Conservation (phyloP, 1,284 basidiomycete genomes). For the Cryptococcus sp. region DNA sequence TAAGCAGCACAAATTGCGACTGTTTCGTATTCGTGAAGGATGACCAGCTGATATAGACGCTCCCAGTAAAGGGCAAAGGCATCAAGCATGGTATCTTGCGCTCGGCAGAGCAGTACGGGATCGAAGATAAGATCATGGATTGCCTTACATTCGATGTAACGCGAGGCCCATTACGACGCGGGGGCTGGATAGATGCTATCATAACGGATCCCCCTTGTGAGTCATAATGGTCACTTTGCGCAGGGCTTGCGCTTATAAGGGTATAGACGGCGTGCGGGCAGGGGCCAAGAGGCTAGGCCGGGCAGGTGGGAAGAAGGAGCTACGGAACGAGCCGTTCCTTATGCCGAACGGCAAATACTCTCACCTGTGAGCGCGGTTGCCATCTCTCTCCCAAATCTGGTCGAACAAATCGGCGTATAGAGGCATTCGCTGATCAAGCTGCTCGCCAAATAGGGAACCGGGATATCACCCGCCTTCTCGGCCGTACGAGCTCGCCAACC, state of each 20-base stretch:
- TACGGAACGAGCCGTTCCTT: slow-evolving; percentile 46
- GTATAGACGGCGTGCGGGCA: slow-evolving; percentile 85
- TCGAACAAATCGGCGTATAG: too few species aligned
- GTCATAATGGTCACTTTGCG: slow-evolving; percentile 35
- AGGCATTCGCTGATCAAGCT: too few species aligned
- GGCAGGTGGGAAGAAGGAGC: slow-evolving; percentile 49
- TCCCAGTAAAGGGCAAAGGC: slow-evolving; percentile 51
- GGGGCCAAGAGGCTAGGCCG: slow-evolving; percentile 93
- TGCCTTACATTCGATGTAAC: slow-evolving; percentile 89
- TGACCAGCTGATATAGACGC: neutral
- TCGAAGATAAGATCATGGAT: slow-evolving; percentile 74
- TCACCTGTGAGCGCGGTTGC: slow-evolving; percentile 47
- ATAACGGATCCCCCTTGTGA: slow-evolving; percentile 89
- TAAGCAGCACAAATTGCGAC: slow-evolving; percentile 17
- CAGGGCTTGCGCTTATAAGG: neutral
- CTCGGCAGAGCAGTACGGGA: slow-evolving; percentile 83
- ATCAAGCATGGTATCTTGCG: slow-evolving; percentile 68
- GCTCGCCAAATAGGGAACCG: too few species aligned
- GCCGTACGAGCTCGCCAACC: slow-evolving; percentile 87
- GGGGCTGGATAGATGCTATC: slow-evolving; percentile 89
- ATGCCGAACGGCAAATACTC: slow-evolving; percentile 49
- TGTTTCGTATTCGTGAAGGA: neutral
- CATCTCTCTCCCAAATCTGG: too few species aligned
- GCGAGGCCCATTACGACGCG: slow-evolving; percentile 81
- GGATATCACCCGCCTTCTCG: slow-evolving; percentile 79